phyloP scores from a whole-genome alignment of 192 early-diverging fungal genomes.

The Podochytrium sp. region DNA sequence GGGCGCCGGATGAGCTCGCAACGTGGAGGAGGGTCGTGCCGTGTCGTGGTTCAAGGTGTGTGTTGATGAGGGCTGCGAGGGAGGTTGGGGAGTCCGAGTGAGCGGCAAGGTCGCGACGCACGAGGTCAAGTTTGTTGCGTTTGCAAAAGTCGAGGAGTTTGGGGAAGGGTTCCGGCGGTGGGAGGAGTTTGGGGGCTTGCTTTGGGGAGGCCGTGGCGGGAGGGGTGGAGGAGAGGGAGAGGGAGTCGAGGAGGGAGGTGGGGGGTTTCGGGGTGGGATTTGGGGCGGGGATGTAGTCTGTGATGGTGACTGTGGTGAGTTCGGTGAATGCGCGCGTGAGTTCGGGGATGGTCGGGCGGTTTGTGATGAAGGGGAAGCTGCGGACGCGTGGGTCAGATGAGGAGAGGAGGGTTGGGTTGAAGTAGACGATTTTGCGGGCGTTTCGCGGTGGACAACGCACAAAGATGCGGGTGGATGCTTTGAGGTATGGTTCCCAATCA shows the following conservation, averaged over 20 bases:
- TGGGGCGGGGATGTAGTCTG: slow-evolving; percentile 31
- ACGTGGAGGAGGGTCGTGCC: slow-evolving; percentile 74
- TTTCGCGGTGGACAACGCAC: slow-evolving; percentile 62
- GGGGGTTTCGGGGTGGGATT: background rate
- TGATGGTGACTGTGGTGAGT: slow-evolving; percentile 61
- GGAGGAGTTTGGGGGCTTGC: slow-evolving; percentile 27
- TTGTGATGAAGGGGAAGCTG: slow-evolving; percentile 77
- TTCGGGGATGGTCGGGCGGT: slow-evolving; percentile 76
- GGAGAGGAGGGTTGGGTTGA: slow-evolving; percentile 37
- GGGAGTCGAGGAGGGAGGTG: background rate
- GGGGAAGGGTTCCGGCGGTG: slow-evolving; percentile 38
- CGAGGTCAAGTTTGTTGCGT: slow-evolving; percentile 63
- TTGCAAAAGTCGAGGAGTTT: slow-evolving; percentile 64
- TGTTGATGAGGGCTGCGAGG: slow-evolving; percentile 33
- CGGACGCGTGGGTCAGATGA: slow-evolving; percentile 57
- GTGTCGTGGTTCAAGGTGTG: slow-evolving; percentile 29
- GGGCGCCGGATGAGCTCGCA: slow-evolving; percentile 64
- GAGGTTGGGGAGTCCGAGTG: slow-evolving; percentile 24
- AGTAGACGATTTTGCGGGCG: slow-evolving; percentile 42
- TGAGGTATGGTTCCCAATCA: slow-evolving; percentile 73
- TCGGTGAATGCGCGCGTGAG: slow-evolving; percentile 69
- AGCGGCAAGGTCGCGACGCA: slow-evolving; percentile 61
- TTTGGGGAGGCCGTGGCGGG: background rate
- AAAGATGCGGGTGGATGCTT: slow-evolving; percentile 70
- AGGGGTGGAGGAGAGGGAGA: background rate